Percentiles rank a stretch among this genome's conserved stretches.
phyloP scores from a whole-genome alignment of 1,139 yeast species.

The Taphrina flavorubra region DNA sequence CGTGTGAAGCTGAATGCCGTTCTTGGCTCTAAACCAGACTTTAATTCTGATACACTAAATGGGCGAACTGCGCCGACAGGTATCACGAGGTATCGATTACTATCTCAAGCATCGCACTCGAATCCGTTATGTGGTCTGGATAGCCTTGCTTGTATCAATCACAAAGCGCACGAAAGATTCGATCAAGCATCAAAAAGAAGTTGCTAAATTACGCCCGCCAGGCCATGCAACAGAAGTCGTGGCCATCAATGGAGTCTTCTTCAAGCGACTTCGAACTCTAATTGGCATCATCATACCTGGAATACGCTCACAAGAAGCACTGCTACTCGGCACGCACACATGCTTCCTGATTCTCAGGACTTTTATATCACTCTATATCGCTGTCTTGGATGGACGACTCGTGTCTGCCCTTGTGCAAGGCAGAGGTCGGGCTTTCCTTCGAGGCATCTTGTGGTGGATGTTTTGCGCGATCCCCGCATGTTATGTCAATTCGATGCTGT shows the following conservation, averaged over 20 bases:
- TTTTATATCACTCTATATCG: slow-evolving; percentile 76
- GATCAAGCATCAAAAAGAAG: slow-evolving; percentile 32
- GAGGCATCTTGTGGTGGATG: slow-evolving; percentile 78
- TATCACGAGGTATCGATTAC: slow-evolving; percentile 3
- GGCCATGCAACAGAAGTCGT: slow-evolving; percentile 3
- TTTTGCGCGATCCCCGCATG: slow-evolving; percentile 86
- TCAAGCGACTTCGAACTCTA: slow-evolving; percentile 49
- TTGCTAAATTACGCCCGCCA: slow-evolving; percentile 6
- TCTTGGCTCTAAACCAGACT: too few relatives aligned
- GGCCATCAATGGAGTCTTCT: slow-evolving; percentile 52
- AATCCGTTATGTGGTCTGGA: slow-evolving; percentile 16
- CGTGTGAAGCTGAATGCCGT: too few relatives aligned
- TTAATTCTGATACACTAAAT: background rate
- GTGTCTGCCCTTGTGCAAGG: slow-evolving; percentile 84
- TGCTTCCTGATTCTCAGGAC: slow-evolving; percentile 71
- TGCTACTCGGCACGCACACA: slow-evolving; percentile 63
- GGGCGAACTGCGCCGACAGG: background rate
- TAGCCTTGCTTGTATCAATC: slow-evolving; percentile 14
- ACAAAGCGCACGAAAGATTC: slow-evolving; percentile 24
- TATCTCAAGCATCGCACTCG: slow-evolving; percentile 21
- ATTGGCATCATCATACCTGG: slow-evolving; percentile 53
- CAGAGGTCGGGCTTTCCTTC: slow-evolving; percentile 66
- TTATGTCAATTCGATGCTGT: slow-evolving; percentile 72
- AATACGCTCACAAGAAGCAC: slow-evolving; percentile 51
- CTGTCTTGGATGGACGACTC: slow-evolving; percentile 81